Conservation (phyloP, 148 eudicot genomes). For the Camellia granthamiana region DNA sequence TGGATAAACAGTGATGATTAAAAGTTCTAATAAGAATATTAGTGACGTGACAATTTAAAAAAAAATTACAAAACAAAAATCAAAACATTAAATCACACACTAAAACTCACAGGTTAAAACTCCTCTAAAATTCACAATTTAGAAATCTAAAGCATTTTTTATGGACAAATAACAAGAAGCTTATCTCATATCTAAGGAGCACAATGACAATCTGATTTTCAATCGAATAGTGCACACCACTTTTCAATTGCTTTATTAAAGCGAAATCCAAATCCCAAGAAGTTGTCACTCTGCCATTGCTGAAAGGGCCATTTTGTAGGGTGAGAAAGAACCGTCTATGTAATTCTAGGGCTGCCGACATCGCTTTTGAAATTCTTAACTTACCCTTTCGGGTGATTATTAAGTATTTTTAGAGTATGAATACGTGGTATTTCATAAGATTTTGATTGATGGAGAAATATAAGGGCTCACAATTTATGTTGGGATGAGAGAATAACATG, state of each 20-base stretch:
- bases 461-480: too few species aligned
- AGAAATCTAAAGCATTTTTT: too few species aligned
- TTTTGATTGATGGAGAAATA: too few species aligned
- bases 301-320: slow-evolving; percentile 4
- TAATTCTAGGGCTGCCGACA: background rate
- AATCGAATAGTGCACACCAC: slow-evolving; percentile 8
- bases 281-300: background rate
- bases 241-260: slow-evolving; percentile 15
- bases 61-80: too few species aligned
- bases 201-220: slow-evolving; percentile 1
- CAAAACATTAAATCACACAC: too few species aligned
- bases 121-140: too few species aligned
- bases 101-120: too few species aligned
- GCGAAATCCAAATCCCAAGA: slow-evolving; percentile 8
- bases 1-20: background rate
- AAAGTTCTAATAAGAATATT: too few species aligned
- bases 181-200: background rate
- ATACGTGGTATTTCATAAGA: too few species aligned
- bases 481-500: too few species aligned
- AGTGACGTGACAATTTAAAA: too few species aligned
- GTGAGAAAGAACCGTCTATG: background rate
- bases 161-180: background rate
- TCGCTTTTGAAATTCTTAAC: background rate
- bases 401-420: too few species aligned
- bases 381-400: background rate